Evolutionary conservation across 345 rosid genomes (phyloP).

Genomic region (Moringa oleifera): DNA sequence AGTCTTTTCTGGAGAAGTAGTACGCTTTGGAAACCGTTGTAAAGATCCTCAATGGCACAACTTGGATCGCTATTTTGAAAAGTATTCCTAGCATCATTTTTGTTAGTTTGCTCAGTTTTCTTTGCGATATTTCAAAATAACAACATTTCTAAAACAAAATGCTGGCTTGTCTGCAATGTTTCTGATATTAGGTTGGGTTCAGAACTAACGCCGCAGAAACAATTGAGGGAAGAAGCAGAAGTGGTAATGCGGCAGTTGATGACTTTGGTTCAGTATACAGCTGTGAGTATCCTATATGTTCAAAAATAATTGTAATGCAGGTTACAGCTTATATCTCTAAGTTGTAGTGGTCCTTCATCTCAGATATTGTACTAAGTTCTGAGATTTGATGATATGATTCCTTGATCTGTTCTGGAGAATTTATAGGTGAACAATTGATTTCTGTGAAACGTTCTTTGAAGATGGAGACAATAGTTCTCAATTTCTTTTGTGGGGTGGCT

Average conservation of each 20-base stretch:
- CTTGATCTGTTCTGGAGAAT: neutral
- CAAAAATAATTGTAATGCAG: conserved; percentile 8
- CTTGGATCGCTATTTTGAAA: conserved; percentile 86
- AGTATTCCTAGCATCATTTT: conserved; percentile 39
- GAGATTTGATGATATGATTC: neutral
- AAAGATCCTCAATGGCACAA: conserved; percentile 99
- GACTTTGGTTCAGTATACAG: conserved; percentile 80
- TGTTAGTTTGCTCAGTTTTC: conserved; percentile 15
- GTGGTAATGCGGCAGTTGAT: conserved; percentile 63
- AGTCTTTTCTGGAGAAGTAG: conserved; percentile 89
- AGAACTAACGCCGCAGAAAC: conserved; percentile 62
- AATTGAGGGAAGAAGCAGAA: conserved; percentile 77
- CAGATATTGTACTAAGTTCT: neutral
- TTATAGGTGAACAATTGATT: neutral
- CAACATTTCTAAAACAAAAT: neutral
- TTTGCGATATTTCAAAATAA: neutral
- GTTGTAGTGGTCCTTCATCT: neutral
- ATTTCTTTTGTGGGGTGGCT: neutral
- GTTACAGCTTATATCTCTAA: conserved; percentile 7
- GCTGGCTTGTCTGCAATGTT: conserved; percentile 15
- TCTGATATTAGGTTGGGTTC: conserved; percentile 66
- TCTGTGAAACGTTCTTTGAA: neutral
- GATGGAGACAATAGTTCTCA: neutral
- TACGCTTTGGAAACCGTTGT: conserved; percentile 96
- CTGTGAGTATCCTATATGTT: conserved; percentile 48